Conservation (phyloP, 352 stramenopile genomes). For the Albugo candida region DNA sequence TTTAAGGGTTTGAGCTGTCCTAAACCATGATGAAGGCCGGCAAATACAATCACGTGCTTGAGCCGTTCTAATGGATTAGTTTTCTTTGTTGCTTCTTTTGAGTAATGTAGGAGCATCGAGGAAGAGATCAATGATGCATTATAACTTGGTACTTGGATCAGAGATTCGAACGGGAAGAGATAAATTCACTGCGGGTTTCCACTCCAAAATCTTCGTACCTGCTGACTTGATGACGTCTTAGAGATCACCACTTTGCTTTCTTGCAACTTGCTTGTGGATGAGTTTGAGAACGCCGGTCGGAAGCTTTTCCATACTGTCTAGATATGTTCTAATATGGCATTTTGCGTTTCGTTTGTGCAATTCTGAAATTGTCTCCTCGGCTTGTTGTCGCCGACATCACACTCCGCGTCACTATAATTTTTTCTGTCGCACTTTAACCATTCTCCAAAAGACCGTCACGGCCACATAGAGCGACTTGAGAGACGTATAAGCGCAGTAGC, state of each 20-base stretch:
- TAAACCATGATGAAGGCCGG: slow-evolving; percentile 54
- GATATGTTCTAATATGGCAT: slow-evolving; percentile 64
- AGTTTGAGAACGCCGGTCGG: slow-evolving; percentile 57
- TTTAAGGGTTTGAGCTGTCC: slow-evolving; percentile 76
- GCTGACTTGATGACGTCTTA: slow-evolving; percentile 71
- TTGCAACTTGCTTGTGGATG: slow-evolving; percentile 67
- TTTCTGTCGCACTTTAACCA: slow-evolving; percentile 16
- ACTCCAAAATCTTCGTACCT: slow-evolving; percentile 40
- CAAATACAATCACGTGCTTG: slow-evolving; percentile 63
- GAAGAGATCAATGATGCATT: slow-evolving; percentile 61
- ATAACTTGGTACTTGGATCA: slow-evolving; percentile 59
- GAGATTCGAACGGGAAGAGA: slow-evolving; percentile 75
- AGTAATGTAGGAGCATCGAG: slow-evolving; percentile 62
- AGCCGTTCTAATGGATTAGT: slow-evolving; percentile 47
- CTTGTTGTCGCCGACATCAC: slow-evolving; percentile 13
- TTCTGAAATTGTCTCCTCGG: slow-evolving; percentile 9
- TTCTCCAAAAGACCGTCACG: slow-evolving; percentile 16
- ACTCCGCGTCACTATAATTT: background rate
- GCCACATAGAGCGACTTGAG: slow-evolving; percentile 3
- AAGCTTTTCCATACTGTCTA: slow-evolving; percentile 57
- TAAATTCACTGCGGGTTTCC: slow-evolving; percentile 56
- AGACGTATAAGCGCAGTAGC: slow-evolving; percentile 20
- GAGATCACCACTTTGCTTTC: slow-evolving; percentile 67
- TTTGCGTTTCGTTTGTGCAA: slow-evolving; percentile 1
- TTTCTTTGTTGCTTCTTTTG: slow-evolving; percentile 29